Conservation (phyloP, 805 yeast species). For the Hanseniaspora taiwanica region DNA sequence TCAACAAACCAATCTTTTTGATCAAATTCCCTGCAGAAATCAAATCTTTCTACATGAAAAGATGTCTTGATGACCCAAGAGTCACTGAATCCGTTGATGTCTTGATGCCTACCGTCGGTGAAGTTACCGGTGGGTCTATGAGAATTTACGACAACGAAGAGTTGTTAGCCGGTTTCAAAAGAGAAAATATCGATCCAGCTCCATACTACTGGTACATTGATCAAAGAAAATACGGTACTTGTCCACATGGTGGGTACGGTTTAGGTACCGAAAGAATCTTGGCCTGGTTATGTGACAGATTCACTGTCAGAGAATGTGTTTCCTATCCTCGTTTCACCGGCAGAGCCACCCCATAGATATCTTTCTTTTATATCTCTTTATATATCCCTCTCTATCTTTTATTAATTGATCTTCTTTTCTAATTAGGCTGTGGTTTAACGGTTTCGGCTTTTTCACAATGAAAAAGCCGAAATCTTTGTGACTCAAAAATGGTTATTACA, state of each 20-base stretch:
- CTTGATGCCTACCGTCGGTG: constrained; percentile 98
- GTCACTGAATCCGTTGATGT: constrained; percentile 98
- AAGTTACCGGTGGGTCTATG: constrained; percentile 98
- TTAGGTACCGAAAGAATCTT: constrained; percentile 94
- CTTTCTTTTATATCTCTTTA: not conserved
- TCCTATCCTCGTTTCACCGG: constrained; percentile 97
- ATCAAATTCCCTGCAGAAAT: constrained; percentile 93
- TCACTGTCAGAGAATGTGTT: constrained; percentile 96
- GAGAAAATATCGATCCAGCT: constrained; percentile 74
- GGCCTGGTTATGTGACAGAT: constrained; percentile 97
- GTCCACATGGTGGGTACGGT: constrained; percentile 99
- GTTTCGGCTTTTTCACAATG: too few relatives aligned
- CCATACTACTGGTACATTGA: constrained; percentile 95
- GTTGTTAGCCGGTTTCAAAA: constrained; percentile 76
- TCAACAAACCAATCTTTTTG: constrained; percentile 84
- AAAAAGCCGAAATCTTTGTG: too few relatives aligned
- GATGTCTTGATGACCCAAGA: constrained; percentile 76
- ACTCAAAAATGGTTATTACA: too few relatives aligned
- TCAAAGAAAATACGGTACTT: constrained; percentile 91
- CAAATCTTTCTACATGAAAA: constrained; percentile 96
- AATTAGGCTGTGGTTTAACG: too few relatives aligned
- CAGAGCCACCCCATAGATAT: constrained; percentile 77
- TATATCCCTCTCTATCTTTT: too few relatives aligned
- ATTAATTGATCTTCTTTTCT: too few relatives aligned
- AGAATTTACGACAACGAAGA: constrained; percentile 78